A percentile compares a stretch with the other conserved stretches of the same genome.
Evolutionary conservation across 192 early-diverging fungal genomes (phyloP).

Genomic region (Entrophospora sp.): DNA sequence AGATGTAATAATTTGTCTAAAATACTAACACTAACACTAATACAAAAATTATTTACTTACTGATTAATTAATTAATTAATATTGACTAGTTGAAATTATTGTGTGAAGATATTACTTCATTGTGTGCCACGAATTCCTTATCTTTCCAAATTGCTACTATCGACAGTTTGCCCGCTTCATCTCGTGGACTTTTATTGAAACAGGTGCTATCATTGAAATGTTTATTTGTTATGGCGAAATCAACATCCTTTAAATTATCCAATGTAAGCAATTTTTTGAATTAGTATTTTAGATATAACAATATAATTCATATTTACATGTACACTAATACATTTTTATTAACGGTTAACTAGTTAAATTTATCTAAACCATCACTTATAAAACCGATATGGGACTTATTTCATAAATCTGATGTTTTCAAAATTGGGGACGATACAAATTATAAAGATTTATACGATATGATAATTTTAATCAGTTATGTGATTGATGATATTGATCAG

Average conservation of each 20-base stretch:
- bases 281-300: not conserved
- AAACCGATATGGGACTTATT: not conserved
- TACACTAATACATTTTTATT: not conserved
- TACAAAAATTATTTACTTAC: not conserved
- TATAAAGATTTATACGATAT: constrained; percentile 3
- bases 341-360: not conserved
- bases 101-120: constrained; percentile 7
- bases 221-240: not conserved
- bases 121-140: not conserved
- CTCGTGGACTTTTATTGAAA: not conserved
- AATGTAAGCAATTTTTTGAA: not conserved
- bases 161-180: not conserved
- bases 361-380: not conserved
- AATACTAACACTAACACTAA: too few species aligned
- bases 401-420: not conserved
- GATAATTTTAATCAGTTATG: not conserved
- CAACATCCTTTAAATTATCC: not conserved
- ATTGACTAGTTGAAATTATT: not conserved
- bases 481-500: not conserved
- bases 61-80: not conserved
- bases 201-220: not conserved
- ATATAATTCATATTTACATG: not conserved
- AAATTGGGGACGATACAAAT: constrained; percentile 3
- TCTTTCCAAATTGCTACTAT: not conserved
- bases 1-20: not conserved